Evolutionary conservation across 2,329 filamentous ascomycete species (phyloP).

Genomic region (Exophiala aquamarina): DNA sequence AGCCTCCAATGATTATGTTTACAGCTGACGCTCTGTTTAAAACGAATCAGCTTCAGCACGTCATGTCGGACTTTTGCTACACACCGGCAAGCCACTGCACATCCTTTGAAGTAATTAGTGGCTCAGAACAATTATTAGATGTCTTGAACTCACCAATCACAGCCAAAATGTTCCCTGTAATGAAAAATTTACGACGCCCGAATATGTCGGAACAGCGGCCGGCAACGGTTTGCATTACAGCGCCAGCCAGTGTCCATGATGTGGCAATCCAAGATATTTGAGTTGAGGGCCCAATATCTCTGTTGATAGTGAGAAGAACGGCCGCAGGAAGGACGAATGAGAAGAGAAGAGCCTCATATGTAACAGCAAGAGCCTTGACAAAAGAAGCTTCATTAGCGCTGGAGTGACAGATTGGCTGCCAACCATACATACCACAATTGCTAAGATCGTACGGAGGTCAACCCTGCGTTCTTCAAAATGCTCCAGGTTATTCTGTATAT

Average conservation of each 20-base stretch:
- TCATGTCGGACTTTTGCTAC: not conserved
- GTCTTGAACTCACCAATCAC: not conserved
- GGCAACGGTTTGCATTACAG: not conserved
- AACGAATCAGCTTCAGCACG: not conserved
- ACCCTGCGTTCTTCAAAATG: no score
- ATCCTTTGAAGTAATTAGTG: not conserved
- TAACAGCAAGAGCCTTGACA: not conserved
- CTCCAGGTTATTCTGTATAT: no score
- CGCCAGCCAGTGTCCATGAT: not conserved
- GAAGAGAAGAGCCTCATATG: not conserved
- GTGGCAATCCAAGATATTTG: not conserved
- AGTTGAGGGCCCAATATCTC: not conserved
- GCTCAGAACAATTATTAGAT: no score
- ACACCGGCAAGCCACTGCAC: not conserved
- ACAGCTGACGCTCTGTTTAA: not conserved
- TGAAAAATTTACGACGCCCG: not conserved
- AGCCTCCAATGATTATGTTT: not conserved
- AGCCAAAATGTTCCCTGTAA: not conserved
- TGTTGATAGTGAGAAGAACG: constrained; percentile 1
- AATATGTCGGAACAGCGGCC: not conserved
- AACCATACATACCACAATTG: no score
- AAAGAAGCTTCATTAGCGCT: no score
- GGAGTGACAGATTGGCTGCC: no score
- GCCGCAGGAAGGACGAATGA: not conserved
- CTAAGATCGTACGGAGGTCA: no score